These are phyloP conservation scores for Penicillium sp. DNA, from an alignment of 2,329 filamentous ascomycete species.

Conservation along the genomic window DNA sequence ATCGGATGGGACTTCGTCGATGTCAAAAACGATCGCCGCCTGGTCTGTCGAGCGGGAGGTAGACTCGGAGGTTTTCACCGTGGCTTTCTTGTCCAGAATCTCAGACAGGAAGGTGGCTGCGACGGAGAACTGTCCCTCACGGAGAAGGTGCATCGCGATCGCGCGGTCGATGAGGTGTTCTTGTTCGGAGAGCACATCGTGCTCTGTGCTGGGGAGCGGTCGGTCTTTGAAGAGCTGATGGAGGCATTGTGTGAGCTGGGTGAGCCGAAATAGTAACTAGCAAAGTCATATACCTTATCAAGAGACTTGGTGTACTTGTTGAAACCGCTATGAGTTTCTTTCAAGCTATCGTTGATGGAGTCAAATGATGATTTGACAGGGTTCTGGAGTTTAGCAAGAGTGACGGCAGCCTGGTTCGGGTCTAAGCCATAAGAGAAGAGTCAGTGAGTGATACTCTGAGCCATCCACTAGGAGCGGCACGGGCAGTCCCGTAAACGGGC, in stretches of 20 bases:
- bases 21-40: conserved; percentile 47
- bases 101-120: conserved; percentile 83
- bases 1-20: conserved; percentile 60
- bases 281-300: conserved; percentile 62
- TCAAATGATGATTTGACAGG: conserved; percentile 81
- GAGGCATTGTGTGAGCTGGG: neutral
- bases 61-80: conserved; percentile 30
- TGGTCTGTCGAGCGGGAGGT: conserved; percentile 36
- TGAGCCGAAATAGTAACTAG: neutral
- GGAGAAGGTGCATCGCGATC: conserved; percentile 92
- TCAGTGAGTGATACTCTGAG: conserved; percentile 2
- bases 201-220: conserved; percentile 70
- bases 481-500: neutral
- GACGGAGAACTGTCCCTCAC: conserved; percentile 89
- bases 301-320: conserved; percentile 82
- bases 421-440: conserved; percentile 46
- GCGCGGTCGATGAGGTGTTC: conserved; percentile 81
- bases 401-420: conserved; percentile 67
- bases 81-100: conserved; percentile 50
- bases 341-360: conserved; percentile 74
- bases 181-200: conserved; percentile 75
- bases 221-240: conserved; percentile 64
- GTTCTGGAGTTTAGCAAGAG: conserved; percentile 80
- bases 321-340: conserved; percentile 77
- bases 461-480: neutral